Evolutionary conservation across 2,329 filamentous ascomycete genomes (phyloP).

Genomic region (Thielaviopsis punctulata): DNA sequence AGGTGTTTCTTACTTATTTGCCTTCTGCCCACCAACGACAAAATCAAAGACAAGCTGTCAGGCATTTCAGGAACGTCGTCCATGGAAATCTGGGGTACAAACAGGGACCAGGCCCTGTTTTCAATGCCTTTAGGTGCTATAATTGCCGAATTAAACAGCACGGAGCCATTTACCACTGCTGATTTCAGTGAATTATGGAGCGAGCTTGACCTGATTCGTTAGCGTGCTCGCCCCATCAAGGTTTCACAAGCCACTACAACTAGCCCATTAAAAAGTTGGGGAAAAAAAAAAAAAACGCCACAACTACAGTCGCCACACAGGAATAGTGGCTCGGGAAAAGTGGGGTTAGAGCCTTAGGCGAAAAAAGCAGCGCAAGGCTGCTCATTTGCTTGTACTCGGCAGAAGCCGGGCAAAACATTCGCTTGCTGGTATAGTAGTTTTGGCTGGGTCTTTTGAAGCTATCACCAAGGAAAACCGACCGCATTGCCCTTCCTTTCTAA

Average conservation of each 20-base stretch:
- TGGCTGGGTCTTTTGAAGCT: background rate
- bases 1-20: background rate
- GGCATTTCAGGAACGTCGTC: background rate
- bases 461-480: background rate
- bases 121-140: background rate
- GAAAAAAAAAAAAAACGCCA: background rate
- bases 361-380: background rate
- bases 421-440: background rate
- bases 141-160: background rate
- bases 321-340: background rate
- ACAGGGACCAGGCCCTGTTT: background rate
- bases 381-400: background rate
- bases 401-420: background rate
- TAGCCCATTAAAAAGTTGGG: too few relatives aligned
- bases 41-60: background rate
- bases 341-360: background rate
- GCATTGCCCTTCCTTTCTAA: background rate
- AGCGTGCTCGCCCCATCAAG: background rate
- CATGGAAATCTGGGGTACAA: background rate
- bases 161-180: background rate
- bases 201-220: background rate
- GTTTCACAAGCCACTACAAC: background rate
- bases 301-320: background rate
- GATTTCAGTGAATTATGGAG: background rate
- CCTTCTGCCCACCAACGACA: background rate